These are phyloP conservation scores for Metschnikowia hibisci DNA, from an alignment of 805 yeast genomes.

Conservation along the genomic window DNA sequence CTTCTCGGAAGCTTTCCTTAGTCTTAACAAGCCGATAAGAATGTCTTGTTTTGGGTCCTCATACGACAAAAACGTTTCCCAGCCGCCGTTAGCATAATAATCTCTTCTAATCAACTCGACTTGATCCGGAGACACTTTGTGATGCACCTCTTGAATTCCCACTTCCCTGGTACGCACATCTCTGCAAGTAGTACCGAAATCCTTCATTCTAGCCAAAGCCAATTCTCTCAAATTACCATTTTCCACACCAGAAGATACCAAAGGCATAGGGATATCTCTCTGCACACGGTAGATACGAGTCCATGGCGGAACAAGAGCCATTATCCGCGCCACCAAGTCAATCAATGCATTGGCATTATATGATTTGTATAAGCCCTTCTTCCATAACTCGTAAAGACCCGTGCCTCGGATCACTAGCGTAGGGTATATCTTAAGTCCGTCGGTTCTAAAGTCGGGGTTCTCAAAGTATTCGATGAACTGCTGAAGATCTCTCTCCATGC, in stretches of 20 bases:
- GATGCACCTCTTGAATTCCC: slow-evolving; percentile 97
- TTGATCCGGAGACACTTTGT: slow-evolving; percentile 94
- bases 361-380: slow-evolving; percentile 88
- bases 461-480: slow-evolving; percentile 96
- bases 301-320: slow-evolving; percentile 99
- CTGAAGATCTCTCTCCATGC: slow-evolving; percentile 95
- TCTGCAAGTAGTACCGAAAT: slow-evolving; percentile 92
- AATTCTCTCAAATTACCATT: slow-evolving; percentile 94
- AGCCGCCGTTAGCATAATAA: slow-evolving; percentile 95
- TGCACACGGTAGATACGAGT: slow-evolving; percentile 97
- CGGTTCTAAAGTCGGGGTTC: slow-evolving; percentile 94
- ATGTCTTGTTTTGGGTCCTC: slow-evolving; percentile 98
- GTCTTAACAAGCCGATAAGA: slow-evolving; percentile 81
- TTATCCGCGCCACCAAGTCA: slow-evolving; percentile 90
- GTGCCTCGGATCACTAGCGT: slow-evolving; percentile 97
- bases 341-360: slow-evolving; percentile 92
- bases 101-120: slow-evolving; percentile 94
- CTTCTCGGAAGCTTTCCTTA: slow-evolving; percentile 83
- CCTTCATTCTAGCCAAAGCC: slow-evolving; percentile 96
- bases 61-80: slow-evolving; percentile 95
- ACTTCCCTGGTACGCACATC: slow-evolving; percentile 98
- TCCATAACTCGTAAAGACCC: slow-evolving; percentile 96
- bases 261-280: slow-evolving; percentile 98
- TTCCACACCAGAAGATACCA: slow-evolving; percentile 96
- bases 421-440: slow-evolving; percentile 92